phyloP scores from a whole-genome alignment of 257 asterid species.

The Penstemon newberryi region DNA sequence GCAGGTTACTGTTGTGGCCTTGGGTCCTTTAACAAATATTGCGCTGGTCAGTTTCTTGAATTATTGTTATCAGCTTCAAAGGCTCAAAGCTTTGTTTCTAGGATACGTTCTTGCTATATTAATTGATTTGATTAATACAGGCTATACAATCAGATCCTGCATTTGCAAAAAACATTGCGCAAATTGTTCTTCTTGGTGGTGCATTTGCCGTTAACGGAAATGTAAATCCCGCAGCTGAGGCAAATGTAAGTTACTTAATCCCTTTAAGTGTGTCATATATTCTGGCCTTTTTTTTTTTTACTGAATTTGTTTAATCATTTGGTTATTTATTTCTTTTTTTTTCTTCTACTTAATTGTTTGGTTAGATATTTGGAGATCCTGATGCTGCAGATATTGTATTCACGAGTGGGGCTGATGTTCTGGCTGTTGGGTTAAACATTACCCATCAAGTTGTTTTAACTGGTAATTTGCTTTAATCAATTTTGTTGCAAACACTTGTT shows the following conservation, averaged over 20 bases:
- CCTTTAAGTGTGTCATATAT: slow-evolving; percentile 7
- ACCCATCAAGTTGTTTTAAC: slow-evolving; percentile 94
- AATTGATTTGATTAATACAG: slow-evolving; percentile 44
- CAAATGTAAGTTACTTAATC: slow-evolving; percentile 63
- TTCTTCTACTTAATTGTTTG: slow-evolving; percentile 22
- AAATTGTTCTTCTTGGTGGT: slow-evolving; percentile 94
- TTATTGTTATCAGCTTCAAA: slow-evolving; percentile 15
- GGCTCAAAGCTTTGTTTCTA: slow-evolving; percentile 10
- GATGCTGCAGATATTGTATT: slow-evolving; percentile 97
- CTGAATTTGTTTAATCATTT: slow-evolving; percentile 16
- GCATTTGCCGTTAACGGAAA: slow-evolving; percentile 96
- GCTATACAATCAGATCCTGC: slow-evolving; percentile 90
- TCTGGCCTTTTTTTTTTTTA: slow-evolving; percentile 11
- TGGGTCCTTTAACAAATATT: slow-evolving; percentile 95
- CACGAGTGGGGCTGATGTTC: slow-evolving; percentile 96
- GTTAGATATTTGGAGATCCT: slow-evolving; percentile 94
- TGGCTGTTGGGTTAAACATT: slow-evolving; percentile 88
- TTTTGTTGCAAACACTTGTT: not conserved
- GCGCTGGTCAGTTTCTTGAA: slow-evolving; percentile 65
- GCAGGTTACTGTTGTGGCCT: slow-evolving; percentile 86
- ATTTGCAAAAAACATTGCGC: slow-evolving; percentile 68
- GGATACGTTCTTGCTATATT: slow-evolving; percentile 10
- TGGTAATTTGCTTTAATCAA: slow-evolving; percentile 46
- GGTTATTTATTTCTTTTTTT: slow-evolving; percentile 7
- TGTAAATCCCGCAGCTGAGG: slow-evolving; percentile 98